These are phyloP conservation scores for Afroboletus lepidellus DNA, from an alignment of 1,284 basidiomycete species.

Conservation along the genomic window DNA sequence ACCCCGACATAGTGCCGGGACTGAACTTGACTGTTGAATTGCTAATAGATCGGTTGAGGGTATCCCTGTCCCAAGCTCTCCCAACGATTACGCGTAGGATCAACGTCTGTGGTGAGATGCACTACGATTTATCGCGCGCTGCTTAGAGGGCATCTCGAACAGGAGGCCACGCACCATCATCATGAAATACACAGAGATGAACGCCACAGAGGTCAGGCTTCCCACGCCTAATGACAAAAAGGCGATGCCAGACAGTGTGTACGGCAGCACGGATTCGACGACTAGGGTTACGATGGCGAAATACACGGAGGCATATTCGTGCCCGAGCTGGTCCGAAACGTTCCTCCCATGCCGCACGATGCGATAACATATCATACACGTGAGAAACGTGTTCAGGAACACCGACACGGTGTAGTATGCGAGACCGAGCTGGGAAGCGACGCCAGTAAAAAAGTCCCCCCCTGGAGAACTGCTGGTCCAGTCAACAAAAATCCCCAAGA, in stretches of 20 bases:
- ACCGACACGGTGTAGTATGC: constrained; percentile 22
- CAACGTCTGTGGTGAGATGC: no score
- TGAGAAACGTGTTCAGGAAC: constrained; percentile 14
- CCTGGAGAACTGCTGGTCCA: no score
- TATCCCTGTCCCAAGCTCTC: constrained; percentile 14
- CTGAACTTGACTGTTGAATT: constrained; percentile 12
- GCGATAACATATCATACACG: constrained; percentile 24
- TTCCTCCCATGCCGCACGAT: constrained; percentile 14
- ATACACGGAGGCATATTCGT: constrained; percentile 19
- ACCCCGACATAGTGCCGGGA: no score
- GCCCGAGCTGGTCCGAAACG: constrained; percentile 12
- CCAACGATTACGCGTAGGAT: constrained; percentile 22
- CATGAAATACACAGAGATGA: constrained; percentile 17
- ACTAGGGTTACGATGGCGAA: constrained; percentile 18
- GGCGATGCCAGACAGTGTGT: no score
- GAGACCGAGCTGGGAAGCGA: constrained; percentile 14
- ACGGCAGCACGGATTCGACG: constrained; percentile 28
- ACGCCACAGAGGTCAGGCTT: constrained; percentile 2
- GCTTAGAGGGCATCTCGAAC: not conserved
- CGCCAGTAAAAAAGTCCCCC: no score
- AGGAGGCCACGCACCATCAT: constrained; percentile 21
- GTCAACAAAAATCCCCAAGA: no score
- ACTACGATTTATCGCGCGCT: constrained; percentile 8
- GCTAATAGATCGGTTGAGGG: not conserved
- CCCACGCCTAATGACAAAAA: constrained; percentile 17